Evolutionary conservation across 2,329 filamentous ascomycete genomes (phyloP), one percentile per base, ranked within the genome.

Genomic region (Talaromyces albobiverticillius): DNA sequence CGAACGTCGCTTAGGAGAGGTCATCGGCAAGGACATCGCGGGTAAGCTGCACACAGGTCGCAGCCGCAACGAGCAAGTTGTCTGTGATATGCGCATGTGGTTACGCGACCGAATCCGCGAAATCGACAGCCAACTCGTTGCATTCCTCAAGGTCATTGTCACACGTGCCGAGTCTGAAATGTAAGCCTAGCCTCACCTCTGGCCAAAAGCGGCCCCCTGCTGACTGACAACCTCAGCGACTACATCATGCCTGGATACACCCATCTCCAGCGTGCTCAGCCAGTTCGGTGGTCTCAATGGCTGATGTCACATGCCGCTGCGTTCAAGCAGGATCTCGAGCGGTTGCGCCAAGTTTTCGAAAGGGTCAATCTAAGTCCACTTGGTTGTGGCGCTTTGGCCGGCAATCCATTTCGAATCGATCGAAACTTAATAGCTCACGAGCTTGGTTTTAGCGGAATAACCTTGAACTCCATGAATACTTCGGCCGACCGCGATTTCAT

Each of bases 1-100:
- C 61, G 85, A 88, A 72, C 83, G 86, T 51, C 82, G 86, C 2
- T 73, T 89, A 2, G 87, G 89, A 49, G 90, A 95, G 76, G 81
- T 95, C 59, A 92, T 96, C 58, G 90, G 91, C 64, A 92, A 88
- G 71, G 83, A 90, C 23, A 84, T 88, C 53, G 90, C 87, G 1
- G 90, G 91, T 25, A 96, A 96, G 76, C 82, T 96, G 54, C 91
- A 96, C 73, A 96, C 91, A 2, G 86, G 87, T 40, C 86, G 92
- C 51, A 91, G 87, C 70, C 82, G 91, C 62, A 96, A 96, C 66
- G 91, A 96, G 73, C 90, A 96, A 74, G 84, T 95, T 52, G 90
- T 86, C 46, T 91, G 87, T 20, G 90, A 95, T 65, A 92, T 95
- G 88, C 85, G 90, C 57, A 78, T 96, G 69, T 96, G 90, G 90